A percentile compares a stretch with the other conserved stretches of the same genome.
These are phyloP conservation scores for Saturnispora diversa DNA, from an alignment of 805 yeast genomes.

Conservation along the genomic window DNA sequence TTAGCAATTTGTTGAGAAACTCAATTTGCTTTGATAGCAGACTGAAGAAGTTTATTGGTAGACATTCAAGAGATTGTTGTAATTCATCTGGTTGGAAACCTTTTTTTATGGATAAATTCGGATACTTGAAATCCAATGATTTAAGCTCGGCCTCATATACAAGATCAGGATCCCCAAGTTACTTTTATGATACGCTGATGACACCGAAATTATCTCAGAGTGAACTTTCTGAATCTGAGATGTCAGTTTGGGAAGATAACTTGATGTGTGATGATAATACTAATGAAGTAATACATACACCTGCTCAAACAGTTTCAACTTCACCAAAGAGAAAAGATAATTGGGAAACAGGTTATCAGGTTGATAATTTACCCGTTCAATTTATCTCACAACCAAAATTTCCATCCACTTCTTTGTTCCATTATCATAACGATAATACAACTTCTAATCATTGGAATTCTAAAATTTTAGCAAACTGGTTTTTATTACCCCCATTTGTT, in stretches of 20 bases:
- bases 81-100: slow-evolving; percentile 23
- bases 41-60: slow-evolving; percentile 22
- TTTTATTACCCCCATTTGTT: slow-evolving; percentile 31
- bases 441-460: slow-evolving; percentile 23
- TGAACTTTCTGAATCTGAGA: slow-evolving; percentile 8
- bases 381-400: slow-evolving; percentile 21
- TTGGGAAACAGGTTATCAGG: not conserved
- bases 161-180: slow-evolving; percentile 1
- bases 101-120: slow-evolving; percentile 24
- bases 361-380: not conserved
- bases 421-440: slow-evolving; percentile 21
- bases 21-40: slow-evolving; percentile 23
- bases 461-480: slow-evolving; percentile 30
- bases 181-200: not conserved
- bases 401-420: slow-evolving; percentile 26
- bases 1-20: slow-evolving; percentile 26
- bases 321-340: not conserved
- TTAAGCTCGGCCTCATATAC: not conserved
- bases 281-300: not conserved
- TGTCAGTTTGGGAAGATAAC: slow-evolving; percentile 8
- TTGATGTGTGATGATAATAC: not conserved
- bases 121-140: slow-evolving; percentile 18
- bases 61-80: slow-evolving; percentile 15
- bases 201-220: slow-evolving; percentile 9
- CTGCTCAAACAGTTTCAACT: not conserved